Evolutionary conservation across 768 basidiomycete species (phyloP), one percentile per base, ranked within the genome.

Genomic region (Podaxis sp.): DNA sequence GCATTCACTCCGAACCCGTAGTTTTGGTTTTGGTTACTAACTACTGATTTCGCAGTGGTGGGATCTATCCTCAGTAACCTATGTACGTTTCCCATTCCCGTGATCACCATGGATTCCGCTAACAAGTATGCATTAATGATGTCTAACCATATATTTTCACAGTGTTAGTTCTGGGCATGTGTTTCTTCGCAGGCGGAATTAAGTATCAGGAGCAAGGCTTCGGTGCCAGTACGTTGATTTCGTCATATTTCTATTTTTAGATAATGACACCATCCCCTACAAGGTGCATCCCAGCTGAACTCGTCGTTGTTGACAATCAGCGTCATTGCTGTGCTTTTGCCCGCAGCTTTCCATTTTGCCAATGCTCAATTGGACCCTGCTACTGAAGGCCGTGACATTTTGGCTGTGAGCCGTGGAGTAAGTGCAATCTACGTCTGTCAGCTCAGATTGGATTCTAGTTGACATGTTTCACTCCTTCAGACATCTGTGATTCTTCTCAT

Each of bases 161-260:
- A 90, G 88, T 93, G 36, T 79, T 95, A 53, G 86, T 94, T 16
- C 79, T 93, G 32, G 92, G 92, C 52, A 92, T 94, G 92, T 93
- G 91, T 68, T 93, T 93, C 75, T 93, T 93, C 65, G 90, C 89
- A 21, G 91, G 91, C 59, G 91, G 91, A 18, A 74, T 86, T 54
- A 82, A 82, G 65, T 93, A 84, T 68, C 88, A 87, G 18, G 88
- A 92, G 65, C 91, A 93, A 73, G 90, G 87, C 1, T 90, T 92
- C 66, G 86, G 87, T 51, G 73, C 81, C 42, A 86, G 90, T 90
- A 64, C 68, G 89, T 77, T 9, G 56, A 32, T 75, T 79, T 38
- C 74, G 35, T 48, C 21, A 13, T 25, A 10, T 32, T 36, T 23
- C 40, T 56, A 44, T 42, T 18, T 55, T 50, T 25, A 25, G 50